These are phyloP conservation scores for Xylariales sp. DNA, from an alignment of 2,329 filamentous ascomycete species.

Conservation along the genomic window DNA sequence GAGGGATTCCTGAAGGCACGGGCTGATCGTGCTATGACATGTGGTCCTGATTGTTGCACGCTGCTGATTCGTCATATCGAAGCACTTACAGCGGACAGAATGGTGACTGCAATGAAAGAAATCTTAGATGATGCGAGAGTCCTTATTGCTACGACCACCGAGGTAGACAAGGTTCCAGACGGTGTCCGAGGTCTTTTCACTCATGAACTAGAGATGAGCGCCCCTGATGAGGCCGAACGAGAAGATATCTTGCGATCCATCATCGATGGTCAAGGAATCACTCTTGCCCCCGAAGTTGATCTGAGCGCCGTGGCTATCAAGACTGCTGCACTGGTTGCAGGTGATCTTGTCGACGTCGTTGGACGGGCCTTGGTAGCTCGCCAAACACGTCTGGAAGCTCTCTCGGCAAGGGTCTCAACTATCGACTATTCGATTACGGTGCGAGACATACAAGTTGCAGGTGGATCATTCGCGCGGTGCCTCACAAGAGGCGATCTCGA, in stretches of 20 bases:
- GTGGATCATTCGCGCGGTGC: constrained; percentile 72
- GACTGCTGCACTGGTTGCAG: constrained; percentile 91
- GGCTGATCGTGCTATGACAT: constrained; percentile 83
- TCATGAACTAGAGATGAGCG: constrained; percentile 89
- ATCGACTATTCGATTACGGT: constrained; percentile 51
- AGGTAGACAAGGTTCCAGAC: constrained; percentile 90
- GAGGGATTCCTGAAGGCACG: constrained; percentile 85
- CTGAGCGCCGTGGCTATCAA: constrained; percentile 83
- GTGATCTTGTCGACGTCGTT: constrained; percentile 89
- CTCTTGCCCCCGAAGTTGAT: constrained; percentile 79
- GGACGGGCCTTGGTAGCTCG: constrained; percentile 81
- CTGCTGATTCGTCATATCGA: constrained; percentile 88
- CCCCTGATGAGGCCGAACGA: constrained; percentile 87
- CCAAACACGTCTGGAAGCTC: constrained; percentile 66
- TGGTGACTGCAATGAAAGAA: constrained; percentile 78
- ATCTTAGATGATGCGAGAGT: constrained; percentile 76
- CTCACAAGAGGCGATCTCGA: constrained; percentile 84
- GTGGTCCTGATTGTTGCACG: constrained; percentile 77
- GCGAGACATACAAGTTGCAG: constrained; percentile 82
- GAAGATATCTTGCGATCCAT: constrained; percentile 81
- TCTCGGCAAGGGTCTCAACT: constrained; percentile 49
- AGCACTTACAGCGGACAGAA: constrained; percentile 84
- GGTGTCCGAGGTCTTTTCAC: constrained; percentile 87
- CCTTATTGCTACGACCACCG: constrained; percentile 88
- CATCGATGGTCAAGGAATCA: constrained; percentile 68